Evolutionary conservation across 2,329 filamentous ascomycete genomes (phyloP), one percentile per base, ranked within the genome.

Genomic region (Stromatinia cepivora): DNA sequence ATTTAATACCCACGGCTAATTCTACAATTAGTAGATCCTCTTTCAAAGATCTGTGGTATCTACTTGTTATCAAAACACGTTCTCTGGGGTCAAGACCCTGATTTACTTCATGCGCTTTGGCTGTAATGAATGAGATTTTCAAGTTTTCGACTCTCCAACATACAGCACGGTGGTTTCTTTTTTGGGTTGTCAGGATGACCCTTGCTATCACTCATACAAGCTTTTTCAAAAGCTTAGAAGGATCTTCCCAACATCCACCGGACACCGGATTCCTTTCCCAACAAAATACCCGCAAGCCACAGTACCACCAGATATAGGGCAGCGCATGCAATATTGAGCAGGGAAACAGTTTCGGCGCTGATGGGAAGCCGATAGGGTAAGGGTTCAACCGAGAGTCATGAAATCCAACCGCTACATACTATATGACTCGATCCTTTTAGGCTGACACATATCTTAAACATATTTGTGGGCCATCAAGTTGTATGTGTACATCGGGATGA

Each of bases 271-370:
- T 53, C n/a, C 13, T 42, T 52, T 39, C 61, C 59, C 31, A 63
- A 36, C 31, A 36, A 13, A 50, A 63, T 10, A 4, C 22, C 45
- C 13, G 45, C 59, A 63, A 63, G 59, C 59, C 59, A 62, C 59
- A 50, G 25, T 50, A 25, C 59, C 45, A 63, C 59, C 46, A 63
- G 13, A 63, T 50, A 36, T 63, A 63, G 59, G 45, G 59, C 59
- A 63, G 45, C 59, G 25, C 45, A 63, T 50, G 58, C 28, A 48
- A 39, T 63, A 17, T 25, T 13, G 46, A 63, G 22, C 59, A 34
- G 31, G 59, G 59, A 50, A 50, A 20, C 31, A 17, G 13, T 22
- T 34, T 31, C 28, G 31, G 45, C 28, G 6, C 48, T 50, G 46
- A 7, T 36, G 31, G 13, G 22, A 15, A 36, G 28, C 45, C 13